Evolutionary conservation across 345 rosid species (phyloP), one percentile per base, ranked within the genome.

Genomic region (Boechera stricta): DNA sequence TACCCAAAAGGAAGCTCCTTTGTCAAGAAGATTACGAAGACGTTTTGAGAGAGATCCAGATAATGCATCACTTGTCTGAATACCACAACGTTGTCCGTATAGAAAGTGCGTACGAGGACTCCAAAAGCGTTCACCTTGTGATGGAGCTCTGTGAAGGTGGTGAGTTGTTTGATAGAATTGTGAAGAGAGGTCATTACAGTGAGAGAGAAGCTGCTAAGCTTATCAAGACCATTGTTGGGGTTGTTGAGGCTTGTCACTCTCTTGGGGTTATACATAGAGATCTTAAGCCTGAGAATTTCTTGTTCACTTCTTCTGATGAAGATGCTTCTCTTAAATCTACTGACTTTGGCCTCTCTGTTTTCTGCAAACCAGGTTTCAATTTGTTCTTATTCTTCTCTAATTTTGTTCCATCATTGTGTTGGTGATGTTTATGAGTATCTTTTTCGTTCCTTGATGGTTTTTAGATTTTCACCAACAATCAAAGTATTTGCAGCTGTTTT

Each of bases 81-180:
- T 85, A 80, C 47, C 84, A 84, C 3, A 66, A 85, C 79, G 90
- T 91, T 71, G 94, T 91, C 53, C 81, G 89, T 24, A 89, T 91
- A 65, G 75, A 80, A 16, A 84, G 81, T 0, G 80, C 94, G 2
- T 91, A 84, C 38, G 97, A 86, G 81, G 89, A 81, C n/a, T 29
- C 69, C 5, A 32, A 26, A 7, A 80, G 68, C 51, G 92, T 91
- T 29, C 97, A 91, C 45, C 63, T 91, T 54, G 92, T 91, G n/a
- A 91, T 91, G 96, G 96, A 90, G 83, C 82, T 90, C 5, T 90
- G 96, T 10, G 87, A 86, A 65, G 96, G 93, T 1, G 93, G 96
- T 28, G 96, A 88, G 78, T 77, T 91, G 65, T 91, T 91, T 60
- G 94, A 89, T 65, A 85, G 94, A 80, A 89, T 91, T 12, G 90